These are phyloP conservation scores for Nectriaceae sp. DNA, from an alignment of 2,329 filamentous ascomycete genomes.

Conservation along the genomic window DNA sequence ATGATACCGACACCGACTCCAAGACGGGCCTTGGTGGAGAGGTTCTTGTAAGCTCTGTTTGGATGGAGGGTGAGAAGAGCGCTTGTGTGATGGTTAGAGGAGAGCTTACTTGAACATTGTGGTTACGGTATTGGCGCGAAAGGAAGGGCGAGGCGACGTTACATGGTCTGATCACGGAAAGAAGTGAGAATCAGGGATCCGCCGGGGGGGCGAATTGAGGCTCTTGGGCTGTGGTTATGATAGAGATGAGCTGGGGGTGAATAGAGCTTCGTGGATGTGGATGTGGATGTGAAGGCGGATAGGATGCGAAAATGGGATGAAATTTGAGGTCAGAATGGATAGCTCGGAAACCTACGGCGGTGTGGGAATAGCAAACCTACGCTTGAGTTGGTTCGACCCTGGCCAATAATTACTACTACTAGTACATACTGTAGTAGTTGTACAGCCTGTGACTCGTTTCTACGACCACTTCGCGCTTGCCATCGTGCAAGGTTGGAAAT, in stretches of 20 bases:
- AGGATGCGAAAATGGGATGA: too few relatives aligned
- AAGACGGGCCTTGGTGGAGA: slow-evolving; percentile 70
- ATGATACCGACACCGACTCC: slow-evolving; percentile 74
- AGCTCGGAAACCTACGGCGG: too few relatives aligned
- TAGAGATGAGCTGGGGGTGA: background rate
- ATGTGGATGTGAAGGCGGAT: background rate
- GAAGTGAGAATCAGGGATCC: background rate
- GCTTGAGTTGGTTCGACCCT: too few relatives aligned
- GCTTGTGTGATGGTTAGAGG: background rate
- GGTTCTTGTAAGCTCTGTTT: slow-evolving; percentile 67
- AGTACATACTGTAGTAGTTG: too few relatives aligned
- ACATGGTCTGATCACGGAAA: background rate
- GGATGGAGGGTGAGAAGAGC: background rate
- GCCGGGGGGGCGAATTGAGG: background rate
- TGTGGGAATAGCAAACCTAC: too few relatives aligned
- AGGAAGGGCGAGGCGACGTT: background rate
- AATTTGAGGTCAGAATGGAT: too few relatives aligned
- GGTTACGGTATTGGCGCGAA: too few relatives aligned
- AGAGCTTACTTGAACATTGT: background rate
- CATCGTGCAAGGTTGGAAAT: too few relatives aligned
- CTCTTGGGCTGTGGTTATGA: background rate
- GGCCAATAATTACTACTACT: too few relatives aligned
- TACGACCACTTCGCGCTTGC: too few relatives aligned
- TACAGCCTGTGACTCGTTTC: too few relatives aligned
- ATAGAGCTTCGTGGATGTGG: background rate